A percentile compares a stretch with the other conserved stretches of the same genome.
Conservation (phyloP, 1,284 basidiomycete genomes). For the Microstroma glucosiphilum region DNA sequence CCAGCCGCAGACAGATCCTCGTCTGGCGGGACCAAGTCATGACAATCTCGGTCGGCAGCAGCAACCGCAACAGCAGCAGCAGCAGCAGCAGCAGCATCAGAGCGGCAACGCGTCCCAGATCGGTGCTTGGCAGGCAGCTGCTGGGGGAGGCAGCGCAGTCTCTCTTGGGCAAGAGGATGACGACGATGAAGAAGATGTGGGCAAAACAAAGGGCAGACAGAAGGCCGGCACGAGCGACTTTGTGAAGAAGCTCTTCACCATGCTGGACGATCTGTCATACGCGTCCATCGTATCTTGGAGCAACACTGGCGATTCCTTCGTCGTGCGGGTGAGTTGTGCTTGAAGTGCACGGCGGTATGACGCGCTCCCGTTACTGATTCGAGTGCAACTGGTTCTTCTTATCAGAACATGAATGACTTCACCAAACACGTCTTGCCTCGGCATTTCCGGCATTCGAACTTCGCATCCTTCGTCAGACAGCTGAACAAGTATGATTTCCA, state of each 20-base stretch:
- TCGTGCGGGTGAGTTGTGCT: slow-evolving; percentile 60
- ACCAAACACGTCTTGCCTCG: slow-evolving; percentile 86
- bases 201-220: slow-evolving; percentile 10
- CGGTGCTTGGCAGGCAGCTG: not conserved
- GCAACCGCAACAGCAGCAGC: slow-evolving; percentile 2
- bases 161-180: not conserved
- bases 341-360: not conserved
- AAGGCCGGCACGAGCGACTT: slow-evolving; percentile 61
- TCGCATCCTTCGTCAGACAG: slow-evolving; percentile 61
- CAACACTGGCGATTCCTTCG: slow-evolving; percentile 76
- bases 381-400: not conserved
- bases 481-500: slow-evolving; percentile 98
- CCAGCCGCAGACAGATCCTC: too few relatives aligned
- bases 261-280: slow-evolving; percentile 76
- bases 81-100: slow-evolving; percentile 3
- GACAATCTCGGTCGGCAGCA: not conserved
- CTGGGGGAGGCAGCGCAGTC: not conserved
- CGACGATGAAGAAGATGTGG: not conserved
- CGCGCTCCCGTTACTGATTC: not conserved
- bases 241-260: slow-evolving; percentile 81
- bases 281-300: slow-evolving; percentile 78
- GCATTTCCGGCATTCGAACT: slow-evolving; percentile 96
- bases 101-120: not conserved
- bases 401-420: slow-evolving; percentile 90
- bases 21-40: not conserved